Evolutionary conservation across 129 eudicot genomes (phyloP).

Genomic region (Glebionis coronaria): DNA sequence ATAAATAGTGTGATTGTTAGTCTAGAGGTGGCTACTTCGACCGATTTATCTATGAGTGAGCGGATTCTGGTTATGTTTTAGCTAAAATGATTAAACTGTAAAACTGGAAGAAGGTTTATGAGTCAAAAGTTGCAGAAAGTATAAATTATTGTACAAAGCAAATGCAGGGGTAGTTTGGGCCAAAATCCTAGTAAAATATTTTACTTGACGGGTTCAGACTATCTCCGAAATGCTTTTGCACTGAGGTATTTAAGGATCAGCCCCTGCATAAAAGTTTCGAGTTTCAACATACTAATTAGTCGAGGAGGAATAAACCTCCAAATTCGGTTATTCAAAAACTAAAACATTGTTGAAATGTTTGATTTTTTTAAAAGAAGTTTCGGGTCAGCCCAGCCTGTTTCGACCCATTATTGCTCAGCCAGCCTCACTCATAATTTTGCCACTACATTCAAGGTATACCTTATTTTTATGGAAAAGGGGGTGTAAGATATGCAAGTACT

Average conservation of each 20-base stretch:
- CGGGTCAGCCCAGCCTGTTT: not conserved
- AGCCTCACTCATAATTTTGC: no score
- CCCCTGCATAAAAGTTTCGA: no score
- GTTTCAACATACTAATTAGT: no score
- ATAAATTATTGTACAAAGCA: no score
- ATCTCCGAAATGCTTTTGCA: no score
- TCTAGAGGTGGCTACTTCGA: not conserved
- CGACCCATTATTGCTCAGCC: not conserved
- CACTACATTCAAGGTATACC: no score
- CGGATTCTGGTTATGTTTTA: not conserved
- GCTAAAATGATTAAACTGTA: not conserved
- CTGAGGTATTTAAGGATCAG: no score
- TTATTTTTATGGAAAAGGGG: not conserved
- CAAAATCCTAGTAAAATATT: no score
- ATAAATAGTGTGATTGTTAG: not conserved
- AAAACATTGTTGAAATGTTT: not conserved
- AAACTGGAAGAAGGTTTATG: no score
- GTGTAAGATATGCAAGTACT: slow-evolving; percentile 38
- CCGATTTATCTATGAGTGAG: not conserved
- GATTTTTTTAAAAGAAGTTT: not conserved
- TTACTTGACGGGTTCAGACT: no score
- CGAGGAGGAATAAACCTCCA: slow-evolving; percentile 4
- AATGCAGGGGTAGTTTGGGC: no score
- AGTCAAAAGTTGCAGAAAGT: not conserved
- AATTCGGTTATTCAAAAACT: not conserved